phyloP scores from a whole-genome alignment of 164 flowering plant species.

The Santalum album region DNA sequence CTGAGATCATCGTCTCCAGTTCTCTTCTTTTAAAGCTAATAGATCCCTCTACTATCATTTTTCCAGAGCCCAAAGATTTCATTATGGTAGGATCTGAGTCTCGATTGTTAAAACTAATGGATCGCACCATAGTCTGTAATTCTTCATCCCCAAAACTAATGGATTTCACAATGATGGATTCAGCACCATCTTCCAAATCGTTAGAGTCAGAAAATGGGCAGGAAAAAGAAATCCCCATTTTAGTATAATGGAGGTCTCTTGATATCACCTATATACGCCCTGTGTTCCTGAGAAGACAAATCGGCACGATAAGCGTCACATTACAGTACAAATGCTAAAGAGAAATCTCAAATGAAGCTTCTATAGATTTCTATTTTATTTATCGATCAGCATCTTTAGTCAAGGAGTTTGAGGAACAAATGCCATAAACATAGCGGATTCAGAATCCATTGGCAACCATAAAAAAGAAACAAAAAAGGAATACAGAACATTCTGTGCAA shows the following conservation, averaged over 20 bases:
- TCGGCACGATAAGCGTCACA: neutral
- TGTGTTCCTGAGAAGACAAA: constrained; percentile 15
- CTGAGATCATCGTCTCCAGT: constrained; percentile 32
- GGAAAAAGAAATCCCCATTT: constrained; percentile 59
- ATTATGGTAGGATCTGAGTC: constrained; percentile 39
- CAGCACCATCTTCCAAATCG: constrained; percentile 28
- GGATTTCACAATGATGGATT: constrained; percentile 48
- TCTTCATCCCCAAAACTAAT: constrained; percentile 41
- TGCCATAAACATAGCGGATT: too few species aligned
- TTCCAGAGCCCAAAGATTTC: constrained; percentile 38
- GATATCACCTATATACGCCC: neutral
- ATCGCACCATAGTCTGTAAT: constrained; percentile 30
- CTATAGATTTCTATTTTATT: too few species aligned
- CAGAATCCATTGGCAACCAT: too few species aligned
- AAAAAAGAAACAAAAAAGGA: too few species aligned
- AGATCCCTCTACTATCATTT: constrained; percentile 32
- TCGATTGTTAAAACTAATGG: constrained; percentile 44
- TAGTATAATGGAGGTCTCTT: constrained; percentile 9
- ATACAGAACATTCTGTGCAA: too few species aligned
- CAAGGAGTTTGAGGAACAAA: too few species aligned
- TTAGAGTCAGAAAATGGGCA: constrained; percentile 39
- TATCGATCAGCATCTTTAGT: too few species aligned
- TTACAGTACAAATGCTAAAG: too few species aligned
- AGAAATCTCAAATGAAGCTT: too few species aligned
- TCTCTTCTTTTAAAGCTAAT: constrained; percentile 42